Base-by-base conservation (phyloP, 257 asterid species). In the Schizonepeta tenuifolia region DNA sequence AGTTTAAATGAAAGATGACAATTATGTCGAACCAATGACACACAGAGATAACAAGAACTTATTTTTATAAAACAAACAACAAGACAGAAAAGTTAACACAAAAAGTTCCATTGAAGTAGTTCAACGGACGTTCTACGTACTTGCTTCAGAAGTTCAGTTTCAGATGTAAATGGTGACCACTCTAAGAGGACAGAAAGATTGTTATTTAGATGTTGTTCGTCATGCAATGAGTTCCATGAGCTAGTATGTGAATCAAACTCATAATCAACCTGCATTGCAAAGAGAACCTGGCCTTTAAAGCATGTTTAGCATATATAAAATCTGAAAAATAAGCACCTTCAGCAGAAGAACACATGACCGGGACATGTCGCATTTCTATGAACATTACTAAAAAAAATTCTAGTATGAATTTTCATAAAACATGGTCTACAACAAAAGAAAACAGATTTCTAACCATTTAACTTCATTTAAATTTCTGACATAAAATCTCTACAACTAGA, bases 131-230 rank as follows among this genome's bases (percentile, higher is more conserved):
- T 71, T 69, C 62, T n/a, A 78, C 96, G 22, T 79, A 93, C 98
- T 81, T 89, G 97, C 83, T 89, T 82, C 81, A 91, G 75, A 83
- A 93, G 91, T 65, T 83, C 92, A 20, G 83, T 85, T 78, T 87
- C 94, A 14, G 89, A 79, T 17, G 91, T 51, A 77, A 80, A 79
- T 26, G 98, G 98, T 72, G 96, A 89, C 97, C 98, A 93, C 77
- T 70, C 83, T 83, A 88, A 77, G 78, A 93, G 77, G 77, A 86
- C 70, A 22, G 96, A 78, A 40, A 93, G 92, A 80, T 93, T 93
- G 56, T 36, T 79, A 69, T 46, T 75, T 74, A 80, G 78, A 70
- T 83, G 88, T 21, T 81, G 83, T 70, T 82, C 81, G 68, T 65
- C 75, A 69, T 75, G 82, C 60, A 88, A 81, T 49, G 89, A 50